phyloP scores from a whole-genome alignment of 78 protist species.

The Dictyostelium capitatum region DNA sequence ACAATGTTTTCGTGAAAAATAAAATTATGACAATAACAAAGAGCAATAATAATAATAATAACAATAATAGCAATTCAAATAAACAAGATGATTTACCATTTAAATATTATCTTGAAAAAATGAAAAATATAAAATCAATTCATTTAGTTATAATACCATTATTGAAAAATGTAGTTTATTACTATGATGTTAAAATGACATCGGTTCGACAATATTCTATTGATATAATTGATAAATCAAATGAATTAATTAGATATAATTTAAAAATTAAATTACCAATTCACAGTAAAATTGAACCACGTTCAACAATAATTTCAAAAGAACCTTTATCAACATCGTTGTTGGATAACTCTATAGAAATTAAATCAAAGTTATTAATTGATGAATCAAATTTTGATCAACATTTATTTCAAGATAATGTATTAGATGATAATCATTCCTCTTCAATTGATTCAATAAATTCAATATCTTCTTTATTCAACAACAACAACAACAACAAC shows the following conservation, averaged over 20 bases:
- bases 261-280: conserved; percentile 4
- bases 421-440: conserved; percentile 19
- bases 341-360: neutral
- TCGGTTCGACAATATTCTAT: neutral
- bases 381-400: neutral
- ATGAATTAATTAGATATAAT: neutral
- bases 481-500: neutral
- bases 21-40: too few relatives aligned
- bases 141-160: neutral
- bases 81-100: neutral
- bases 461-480: neutral
- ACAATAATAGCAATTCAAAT: neutral
- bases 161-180: neutral
- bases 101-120: conserved; percentile 20
- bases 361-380: neutral
- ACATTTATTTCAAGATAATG: conserved; percentile 20
- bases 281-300: conserved; percentile 13
- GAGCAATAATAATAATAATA: neutral
- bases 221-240: neutral
- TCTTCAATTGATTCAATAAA: neutral
- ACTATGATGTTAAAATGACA: neutral
- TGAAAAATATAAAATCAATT: conserved; percentile 23
- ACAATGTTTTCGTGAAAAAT: too few relatives aligned
- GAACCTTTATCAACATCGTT: neutral
- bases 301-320: neutral